Evolutionary conservation across 2,329 filamentous ascomycete species (phyloP).

Genomic region (Aspergillus ibericus): DNA sequence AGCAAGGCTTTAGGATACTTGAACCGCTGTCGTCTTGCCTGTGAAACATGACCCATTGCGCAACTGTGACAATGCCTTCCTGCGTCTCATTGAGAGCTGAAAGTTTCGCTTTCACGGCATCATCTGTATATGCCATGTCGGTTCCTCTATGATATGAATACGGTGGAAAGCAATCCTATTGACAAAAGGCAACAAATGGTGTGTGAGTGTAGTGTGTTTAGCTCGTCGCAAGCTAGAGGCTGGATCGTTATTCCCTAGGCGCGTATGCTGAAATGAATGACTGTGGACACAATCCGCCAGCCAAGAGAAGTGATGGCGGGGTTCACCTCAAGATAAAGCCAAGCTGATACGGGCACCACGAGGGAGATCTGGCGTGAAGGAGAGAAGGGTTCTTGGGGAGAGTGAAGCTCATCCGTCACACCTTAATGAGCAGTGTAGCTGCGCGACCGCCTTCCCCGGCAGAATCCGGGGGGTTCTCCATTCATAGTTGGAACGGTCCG

Average conservation of each 20-base stretch:
- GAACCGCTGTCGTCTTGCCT: conserved; percentile 57
- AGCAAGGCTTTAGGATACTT: conserved; percentile 23
- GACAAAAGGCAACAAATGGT: not conserved
- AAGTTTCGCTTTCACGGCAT: conserved; percentile 91
- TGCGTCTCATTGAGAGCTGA: conserved; percentile 95
- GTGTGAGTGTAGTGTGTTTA: not conserved
- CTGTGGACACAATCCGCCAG: not conserved
- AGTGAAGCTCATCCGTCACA: conserved; percentile 14
- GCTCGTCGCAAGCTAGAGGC: not conserved
- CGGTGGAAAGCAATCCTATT: not conserved
- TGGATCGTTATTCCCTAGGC: not conserved
- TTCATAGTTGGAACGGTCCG: conserved; percentile 5
- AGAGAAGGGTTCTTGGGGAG: conserved; percentile 6
- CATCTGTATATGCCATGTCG: conserved; percentile 90
- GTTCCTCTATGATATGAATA: not conserved
- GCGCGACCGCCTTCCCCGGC: conserved; percentile 19
- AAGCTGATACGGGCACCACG: not conserved
- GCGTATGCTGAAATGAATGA: not conserved
- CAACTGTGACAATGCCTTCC: conserved; percentile 92
- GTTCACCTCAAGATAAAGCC: not conserved
- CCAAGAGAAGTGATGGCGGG: not conserved
- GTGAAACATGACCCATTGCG: conserved; percentile 99
- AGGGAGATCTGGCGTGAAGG: conserved; percentile 1
- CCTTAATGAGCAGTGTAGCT: conserved; percentile 12
- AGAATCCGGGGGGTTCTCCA: conserved; percentile 17